phyloP scores from a whole-genome alignment of 257 asterid genomes.

The Solanum gracilifrons region DNA sequence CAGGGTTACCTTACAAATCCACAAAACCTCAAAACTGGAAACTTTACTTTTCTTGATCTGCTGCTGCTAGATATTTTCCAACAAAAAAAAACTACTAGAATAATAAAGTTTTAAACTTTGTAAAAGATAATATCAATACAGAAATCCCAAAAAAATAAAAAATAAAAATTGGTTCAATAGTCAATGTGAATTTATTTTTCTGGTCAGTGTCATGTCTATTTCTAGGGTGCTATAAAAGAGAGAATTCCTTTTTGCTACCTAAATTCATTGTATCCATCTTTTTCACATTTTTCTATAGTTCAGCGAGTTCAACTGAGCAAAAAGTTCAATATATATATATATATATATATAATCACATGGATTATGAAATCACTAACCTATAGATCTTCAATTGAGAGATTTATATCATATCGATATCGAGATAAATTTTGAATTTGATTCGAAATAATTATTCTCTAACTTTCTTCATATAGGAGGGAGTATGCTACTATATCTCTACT shows the following conservation, averaged over 20 bases:
- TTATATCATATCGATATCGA: neutral
- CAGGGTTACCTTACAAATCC: conserved; percentile 14
- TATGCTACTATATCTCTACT: no score
- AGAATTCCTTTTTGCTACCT: neutral
- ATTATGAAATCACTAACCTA: neutral
- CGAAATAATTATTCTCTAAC: neutral
- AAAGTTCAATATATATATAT: neutral
- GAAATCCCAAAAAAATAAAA: neutral
- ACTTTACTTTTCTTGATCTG: neutral
- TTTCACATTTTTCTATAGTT: neutral
- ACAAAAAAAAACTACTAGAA: neutral
- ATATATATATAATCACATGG: neutral
- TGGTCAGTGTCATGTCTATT: neutral
- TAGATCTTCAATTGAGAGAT: neutral
- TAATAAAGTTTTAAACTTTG: neutral
- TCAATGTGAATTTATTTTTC: neutral
- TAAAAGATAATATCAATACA: neutral
- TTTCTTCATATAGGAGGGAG: neutral
- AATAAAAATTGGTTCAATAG: neutral
- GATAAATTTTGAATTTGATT: no score
- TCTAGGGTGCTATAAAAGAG: neutral
- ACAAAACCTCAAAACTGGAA: neutral
- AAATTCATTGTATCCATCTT: neutral
- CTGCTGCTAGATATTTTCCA: neutral
- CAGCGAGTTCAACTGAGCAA: neutral